Base-by-base conservation (phyloP, 441 rosid species). In the Erodium moschatum region DNA sequence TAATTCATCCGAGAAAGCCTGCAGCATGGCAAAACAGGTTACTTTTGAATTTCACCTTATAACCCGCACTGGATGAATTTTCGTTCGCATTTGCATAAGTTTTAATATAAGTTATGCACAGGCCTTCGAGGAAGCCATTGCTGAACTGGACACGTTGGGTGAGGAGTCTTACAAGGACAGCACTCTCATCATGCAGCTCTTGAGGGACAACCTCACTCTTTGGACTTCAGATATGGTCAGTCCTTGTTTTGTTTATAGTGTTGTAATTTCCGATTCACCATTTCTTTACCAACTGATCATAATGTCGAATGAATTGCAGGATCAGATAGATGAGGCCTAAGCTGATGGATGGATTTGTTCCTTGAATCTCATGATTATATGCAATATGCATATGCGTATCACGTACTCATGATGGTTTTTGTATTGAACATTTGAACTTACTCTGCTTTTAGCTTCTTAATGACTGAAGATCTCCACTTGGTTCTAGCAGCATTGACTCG, bases 81-180 rank as follows among this genome's bases (percentile, higher is more conserved):
- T 29, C 2, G 3, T 29, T 29, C 31, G 3, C 31, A 29, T 29
- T 29, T 29, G 31, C 31, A 2, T 2, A 29, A 29, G 31, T 29
- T 29, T 29, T 29, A 3, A 2, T 29, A 3, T 29, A 29, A 29
- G 4, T 29, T 44, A 12, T 65, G 40, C 19, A 2, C 50, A 81
- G 85, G 85, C 85, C 20, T 84, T 78, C 12, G 84, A 82, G 73
- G 84, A 84, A 77, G 84, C 88, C 33, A 82, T 81, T 58, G 83
- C 86, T 68, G 86, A 82, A 77, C 66, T 82, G 72, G 85, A 82
- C 74, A 80, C 84, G 1, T 66, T 82, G 74, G 82, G 83, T 67
- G 86, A 82, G 70, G 86, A 84, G 60, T 84, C 86, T 38, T 81
- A 84, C 79, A 79, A 80, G 31, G 87, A 80, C 76, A 84, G 84